Conservation (phyloP, 2,329 filamentous ascomycete species). For the Karstenula rhodostoma region DNA sequence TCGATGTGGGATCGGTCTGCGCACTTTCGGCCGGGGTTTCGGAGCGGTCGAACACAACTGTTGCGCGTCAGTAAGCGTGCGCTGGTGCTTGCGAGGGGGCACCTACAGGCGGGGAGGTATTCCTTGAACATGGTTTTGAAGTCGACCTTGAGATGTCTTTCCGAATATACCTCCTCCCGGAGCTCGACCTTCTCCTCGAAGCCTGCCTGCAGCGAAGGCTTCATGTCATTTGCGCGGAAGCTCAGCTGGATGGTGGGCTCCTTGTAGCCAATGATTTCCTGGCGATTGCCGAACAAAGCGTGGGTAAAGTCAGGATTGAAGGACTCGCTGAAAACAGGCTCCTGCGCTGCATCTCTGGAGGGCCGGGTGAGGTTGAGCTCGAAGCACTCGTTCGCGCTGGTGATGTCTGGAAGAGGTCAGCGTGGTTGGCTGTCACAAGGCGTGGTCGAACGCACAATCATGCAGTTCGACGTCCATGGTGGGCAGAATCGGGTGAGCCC, state of each 20-base stretch:
- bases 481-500: constrained; percentile 13
- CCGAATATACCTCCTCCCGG: constrained; percentile 62
- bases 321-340: constrained; percentile 62
- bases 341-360: constrained; percentile 22
- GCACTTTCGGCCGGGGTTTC: constrained; percentile 31
- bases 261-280: constrained; percentile 90
- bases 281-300: constrained; percentile 90
- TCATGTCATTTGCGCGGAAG: constrained; percentile 76
- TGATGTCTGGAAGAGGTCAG: constrained; percentile 39
- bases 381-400: constrained; percentile 49
- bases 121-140: constrained; percentile 68
- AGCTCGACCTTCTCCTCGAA: constrained; percentile 80
- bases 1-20: constrained; percentile 27
- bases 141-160: constrained; percentile 69
- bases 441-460: constrained; percentile 40
- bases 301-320: constrained; percentile 93
- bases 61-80: constrained; percentile 8
- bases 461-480: constrained; percentile 36
- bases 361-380: constrained; percentile 49
- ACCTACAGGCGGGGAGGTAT: constrained; percentile 73
- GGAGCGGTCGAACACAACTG: constrained; percentile 72
- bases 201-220: constrained; percentile 75
- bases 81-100: constrained; percentile 7
- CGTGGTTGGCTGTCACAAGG: constrained; percentile 1
- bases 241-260: constrained; percentile 78